Percentiles rank a stretch among this genome's conserved stretches.
These are phyloP conservation scores for Ramularia endophylla DNA, from an alignment of 2,329 filamentous ascomycete genomes.

Conservation along the genomic window DNA sequence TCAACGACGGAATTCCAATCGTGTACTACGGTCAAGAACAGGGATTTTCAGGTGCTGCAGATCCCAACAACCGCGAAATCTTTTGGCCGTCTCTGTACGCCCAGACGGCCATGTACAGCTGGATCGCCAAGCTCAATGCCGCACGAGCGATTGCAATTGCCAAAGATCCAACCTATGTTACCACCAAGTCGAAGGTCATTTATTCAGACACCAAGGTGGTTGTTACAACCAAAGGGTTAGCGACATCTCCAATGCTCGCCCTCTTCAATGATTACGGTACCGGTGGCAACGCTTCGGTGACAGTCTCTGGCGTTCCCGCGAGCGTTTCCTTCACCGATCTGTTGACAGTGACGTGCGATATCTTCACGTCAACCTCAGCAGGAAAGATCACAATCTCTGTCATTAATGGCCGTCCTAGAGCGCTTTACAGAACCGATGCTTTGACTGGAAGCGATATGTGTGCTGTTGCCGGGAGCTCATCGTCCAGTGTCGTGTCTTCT, in stretches of 20 bases:
- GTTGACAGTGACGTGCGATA: no score
- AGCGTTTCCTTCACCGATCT: no score
- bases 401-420: no score
- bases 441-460: no score
- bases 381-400: no score
- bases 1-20: slow-evolving; percentile 56
- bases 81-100: slow-evolving; percentile 35
- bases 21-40: slow-evolving; percentile 62
- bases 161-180: slow-evolving; percentile 33
- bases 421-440: no score
- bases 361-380: no score
- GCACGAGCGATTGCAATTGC: slow-evolving; percentile 42
- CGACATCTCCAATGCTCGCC: slow-evolving; percentile 3
- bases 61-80: slow-evolving; percentile 34
- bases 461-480: no score
- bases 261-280: no score
- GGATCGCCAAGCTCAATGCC: slow-evolving; percentile 40
- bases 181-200: slow-evolving; percentile 34
- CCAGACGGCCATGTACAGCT: slow-evolving; percentile 36
- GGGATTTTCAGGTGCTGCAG: slow-evolving; percentile 37
- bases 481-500: no score
- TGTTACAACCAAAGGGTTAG: slow-evolving; percentile 40
- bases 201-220: slow-evolving; percentile 36
- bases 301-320: no score
- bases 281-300: no score